A percentile compares a stretch with the other conserved stretches of the same genome.
Conservation (phyloP, 202 grass and related monocot species). For the Panicum virgatum region DNA sequence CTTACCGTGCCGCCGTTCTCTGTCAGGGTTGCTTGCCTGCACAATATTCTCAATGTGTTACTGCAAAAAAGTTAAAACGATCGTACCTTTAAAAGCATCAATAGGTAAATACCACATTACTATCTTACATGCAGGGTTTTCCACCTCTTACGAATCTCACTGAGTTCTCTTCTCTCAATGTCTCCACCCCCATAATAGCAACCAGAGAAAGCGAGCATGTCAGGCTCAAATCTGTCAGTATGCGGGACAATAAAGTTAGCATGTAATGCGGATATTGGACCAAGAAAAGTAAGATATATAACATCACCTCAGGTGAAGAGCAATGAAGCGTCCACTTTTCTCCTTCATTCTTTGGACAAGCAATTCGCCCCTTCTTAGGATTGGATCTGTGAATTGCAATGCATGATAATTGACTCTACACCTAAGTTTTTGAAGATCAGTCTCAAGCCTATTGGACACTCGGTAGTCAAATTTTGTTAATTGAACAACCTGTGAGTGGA, state of each 20-base stretch:
- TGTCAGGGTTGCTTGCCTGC: constrained; percentile 80
- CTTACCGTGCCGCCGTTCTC: constrained; percentile 80
- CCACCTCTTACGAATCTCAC: constrained; percentile 87
- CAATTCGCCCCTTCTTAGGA: constrained; percentile 70
- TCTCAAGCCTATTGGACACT: constrained; percentile 81
- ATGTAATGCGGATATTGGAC: background rate
- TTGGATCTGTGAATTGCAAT: constrained; percentile 87
- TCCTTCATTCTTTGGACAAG: constrained; percentile 78
- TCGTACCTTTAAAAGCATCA: background rate
- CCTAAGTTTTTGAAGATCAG: constrained; percentile 89
- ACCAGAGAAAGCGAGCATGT: constrained; percentile 99
- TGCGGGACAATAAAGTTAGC: constrained; percentile 1
- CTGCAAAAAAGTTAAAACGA: constrained; percentile 27
- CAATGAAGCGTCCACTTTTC: constrained; percentile 78
- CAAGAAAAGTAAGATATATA: background rate
- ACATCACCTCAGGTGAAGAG: constrained; percentile 87
- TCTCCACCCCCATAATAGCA: constrained; percentile 97
- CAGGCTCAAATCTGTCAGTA: constrained; percentile 85
- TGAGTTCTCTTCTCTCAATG: constrained; percentile 81
- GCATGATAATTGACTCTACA: constrained; percentile 98
- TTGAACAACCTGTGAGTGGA: constrained; percentile 70
- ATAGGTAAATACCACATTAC: background rate
- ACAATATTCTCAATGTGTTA: constrained; percentile 30
- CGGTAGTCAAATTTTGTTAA: constrained; percentile 95
- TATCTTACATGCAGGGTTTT: constrained; percentile 81